These are phyloP conservation scores for Scutellaria barbata DNA, from an alignment of 257 asterid genomes.

Conservation along the genomic window DNA sequence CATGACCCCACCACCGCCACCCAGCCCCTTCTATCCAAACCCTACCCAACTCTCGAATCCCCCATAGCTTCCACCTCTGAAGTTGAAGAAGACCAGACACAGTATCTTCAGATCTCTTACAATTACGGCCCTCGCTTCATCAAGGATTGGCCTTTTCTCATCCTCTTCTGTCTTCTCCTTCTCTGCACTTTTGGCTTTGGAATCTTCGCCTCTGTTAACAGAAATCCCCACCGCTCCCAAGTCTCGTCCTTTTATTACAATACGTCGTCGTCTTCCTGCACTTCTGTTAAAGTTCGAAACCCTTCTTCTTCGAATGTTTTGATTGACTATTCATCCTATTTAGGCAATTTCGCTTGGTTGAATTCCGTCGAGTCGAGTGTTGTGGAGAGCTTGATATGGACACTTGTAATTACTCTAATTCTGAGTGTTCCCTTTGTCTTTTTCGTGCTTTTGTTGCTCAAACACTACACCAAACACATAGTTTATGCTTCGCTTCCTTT, in stretches of 20 bases:
- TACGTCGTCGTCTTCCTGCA: slow-evolving; percentile 63
- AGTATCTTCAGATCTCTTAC: slow-evolving; percentile 90
- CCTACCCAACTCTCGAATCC: slow-evolving; percentile 47
- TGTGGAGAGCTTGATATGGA: slow-evolving; percentile 76
- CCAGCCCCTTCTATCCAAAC: slow-evolving; percentile 57
- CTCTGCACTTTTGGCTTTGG: slow-evolving; percentile 78
- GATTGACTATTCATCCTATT: slow-evolving; percentile 21
- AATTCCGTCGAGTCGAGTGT: slow-evolving; percentile 45
- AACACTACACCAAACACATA: slow-evolving; percentile 82
- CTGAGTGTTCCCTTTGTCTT: slow-evolving; percentile 65
- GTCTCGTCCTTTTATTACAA: slow-evolving; percentile 60
- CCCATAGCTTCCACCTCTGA: slow-evolving; percentile 56
- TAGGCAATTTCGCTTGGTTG: slow-evolving; percentile 36
- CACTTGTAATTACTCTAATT: slow-evolving; percentile 71
- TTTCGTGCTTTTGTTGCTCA: slow-evolving; percentile 70
- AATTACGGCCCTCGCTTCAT: slow-evolving; percentile 69
- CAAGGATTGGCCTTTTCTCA: slow-evolving; percentile 71
- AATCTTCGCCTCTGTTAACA: slow-evolving; percentile 73
- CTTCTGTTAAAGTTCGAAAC: slow-evolving; percentile 36
- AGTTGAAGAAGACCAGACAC: slow-evolving; percentile 60
- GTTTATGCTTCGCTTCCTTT: slow-evolving; percentile 87
- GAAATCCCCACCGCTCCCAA: slow-evolving; percentile 65
- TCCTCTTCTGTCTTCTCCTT: slow-evolving; percentile 64
- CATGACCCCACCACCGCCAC: slow-evolving; percentile 45
- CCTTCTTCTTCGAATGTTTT: slow-evolving; percentile 10